Evolutionary conservation across 192 early-diverging fungal species (phyloP).

Genomic region (Linnemannia schmuckeri): DNA sequence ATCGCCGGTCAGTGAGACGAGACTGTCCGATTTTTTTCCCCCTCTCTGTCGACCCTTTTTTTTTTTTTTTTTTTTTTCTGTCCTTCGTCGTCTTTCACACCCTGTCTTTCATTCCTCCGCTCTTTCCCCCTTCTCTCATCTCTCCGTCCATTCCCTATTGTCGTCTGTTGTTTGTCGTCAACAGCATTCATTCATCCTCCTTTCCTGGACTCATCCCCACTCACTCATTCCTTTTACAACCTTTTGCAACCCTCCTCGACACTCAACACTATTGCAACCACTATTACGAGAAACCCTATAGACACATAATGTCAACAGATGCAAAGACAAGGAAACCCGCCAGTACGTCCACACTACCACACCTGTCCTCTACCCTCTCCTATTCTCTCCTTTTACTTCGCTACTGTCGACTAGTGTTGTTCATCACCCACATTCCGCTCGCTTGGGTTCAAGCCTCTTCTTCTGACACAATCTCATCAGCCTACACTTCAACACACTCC

Average conservation of each 20-base stretch:
- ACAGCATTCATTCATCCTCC: not conserved
- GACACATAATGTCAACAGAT: slow-evolving; percentile 52
- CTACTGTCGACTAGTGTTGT: not conserved
- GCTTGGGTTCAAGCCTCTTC: no score
- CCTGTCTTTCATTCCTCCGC: not conserved
- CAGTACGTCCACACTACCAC: slow-evolving; percentile 50
- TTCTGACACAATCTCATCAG: not conserved
- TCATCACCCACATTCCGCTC: no score
- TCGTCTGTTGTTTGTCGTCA: not conserved
- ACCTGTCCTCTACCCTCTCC: no score
- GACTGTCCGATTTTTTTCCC: not conserved
- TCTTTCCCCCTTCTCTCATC: not conserved
- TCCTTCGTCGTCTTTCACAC: not conserved
- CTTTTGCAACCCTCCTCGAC: not conserved
- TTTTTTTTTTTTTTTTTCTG: not conserved
- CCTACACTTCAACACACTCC: not conserved
- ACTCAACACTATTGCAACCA: not conserved
- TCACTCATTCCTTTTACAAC: no score
- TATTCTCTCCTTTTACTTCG: no score
- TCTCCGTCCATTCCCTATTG: not conserved
- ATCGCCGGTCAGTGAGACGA: not conserved
- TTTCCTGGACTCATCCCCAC: not conserved
- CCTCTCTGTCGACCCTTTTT: not conserved
- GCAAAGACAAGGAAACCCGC: slow-evolving; percentile 72
- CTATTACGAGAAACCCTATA: not conserved